phyloP scores from a whole-genome alignment of 169 alveolate genomes.

The Eimeria falciformis region DNA sequence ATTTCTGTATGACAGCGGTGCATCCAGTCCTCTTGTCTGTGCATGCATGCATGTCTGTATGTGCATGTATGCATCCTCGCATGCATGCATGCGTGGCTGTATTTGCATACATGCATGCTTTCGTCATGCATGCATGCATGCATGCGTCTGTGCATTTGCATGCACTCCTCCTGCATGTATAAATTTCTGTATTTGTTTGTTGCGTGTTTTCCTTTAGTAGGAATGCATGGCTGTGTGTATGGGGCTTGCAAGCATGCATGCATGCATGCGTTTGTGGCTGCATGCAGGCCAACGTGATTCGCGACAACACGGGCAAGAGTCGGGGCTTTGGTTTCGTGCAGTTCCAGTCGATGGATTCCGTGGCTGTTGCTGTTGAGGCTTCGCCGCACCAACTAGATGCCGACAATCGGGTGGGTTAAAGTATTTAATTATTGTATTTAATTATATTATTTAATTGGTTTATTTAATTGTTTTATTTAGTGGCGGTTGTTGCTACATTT shows the following conservation, averaged over 20 bases:
- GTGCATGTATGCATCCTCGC: too few species aligned
- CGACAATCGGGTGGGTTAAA: conserved; percentile 17
- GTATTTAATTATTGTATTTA: neutral
- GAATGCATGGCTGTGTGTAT: neutral
- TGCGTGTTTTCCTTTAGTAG: neutral
- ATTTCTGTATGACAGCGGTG: too few species aligned
- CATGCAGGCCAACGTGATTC: conserved; percentile 46
- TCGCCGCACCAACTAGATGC: conserved; percentile 72
- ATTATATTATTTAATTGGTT: too few species aligned
- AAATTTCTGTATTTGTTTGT: neutral
- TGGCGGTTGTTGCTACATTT: too few species aligned
- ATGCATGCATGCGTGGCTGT: too few species aligned
- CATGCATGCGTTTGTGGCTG: neutral
- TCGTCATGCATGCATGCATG: neutral
- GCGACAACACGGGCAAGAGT: conserved; percentile 61
- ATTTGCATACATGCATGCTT: too few species aligned
- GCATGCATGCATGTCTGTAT: too few species aligned
- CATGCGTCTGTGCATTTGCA: too few species aligned
- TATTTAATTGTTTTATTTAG: too few species aligned
- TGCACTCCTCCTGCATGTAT: too few species aligned
- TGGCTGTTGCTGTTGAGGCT: conserved; percentile 65
- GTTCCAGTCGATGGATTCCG: conserved; percentile 66
- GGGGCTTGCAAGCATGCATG: neutral
- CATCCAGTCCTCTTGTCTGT: too few species aligned
- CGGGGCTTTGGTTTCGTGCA: conserved; percentile 70